Base-by-base conservation (phyloP, 2,329 filamentous ascomycete genomes). In the Stachybotrys elegans region DNA sequence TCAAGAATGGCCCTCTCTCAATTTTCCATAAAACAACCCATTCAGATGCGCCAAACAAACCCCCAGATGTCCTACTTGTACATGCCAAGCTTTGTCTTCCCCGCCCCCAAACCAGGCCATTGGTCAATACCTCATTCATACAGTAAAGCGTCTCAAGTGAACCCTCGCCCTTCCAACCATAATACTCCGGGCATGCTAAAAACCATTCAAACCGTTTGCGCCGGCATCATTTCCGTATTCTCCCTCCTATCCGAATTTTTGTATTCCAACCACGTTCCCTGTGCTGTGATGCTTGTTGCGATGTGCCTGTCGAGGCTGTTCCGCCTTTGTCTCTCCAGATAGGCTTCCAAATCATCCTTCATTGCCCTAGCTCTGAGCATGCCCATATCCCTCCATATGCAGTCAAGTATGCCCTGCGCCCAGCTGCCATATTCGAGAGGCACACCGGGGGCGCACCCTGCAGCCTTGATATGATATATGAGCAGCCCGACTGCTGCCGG, bases 301-400 rank as follows among this genome's bases (percentile, higher is more conserved):
- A 34, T 13, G n/a, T 8, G 8, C 11, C 8, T 16, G 31, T 9
- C 31, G n/a, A 16, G 9, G 31, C 19, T 43, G 31, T 22, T 49
- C 47, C 23, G 36, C 22, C 17, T 54, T 48, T 27, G 46, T 42
- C 23, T 47, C 19, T 55, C 53, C 20, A 47, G 48, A 32, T 59
- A 50, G 12, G 48, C 48, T n/a, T 42, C 49, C 68, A 72, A 70
- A 6, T 61, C 52, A 34, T 72, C 69, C 29, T 69, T 67, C 47
- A 76, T 59, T 16, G 62, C 57, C 43, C 66, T 63, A 2, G 73
- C 73, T 48, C 75, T 70, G 25, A 71, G 57, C 69, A 78, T 76
- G 8, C 75, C 75, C 59, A 76, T 69, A 34, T 72, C 66, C 40
- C 64, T 59, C 69, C 72, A 78, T 12, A 76, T 67, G 9, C 71